Evolutionary conservation across 2,329 filamentous ascomycete species (phyloP), one percentile per base, ranked within the genome.

Genomic region (Immersiporthe knoxdaviesiana): DNA sequence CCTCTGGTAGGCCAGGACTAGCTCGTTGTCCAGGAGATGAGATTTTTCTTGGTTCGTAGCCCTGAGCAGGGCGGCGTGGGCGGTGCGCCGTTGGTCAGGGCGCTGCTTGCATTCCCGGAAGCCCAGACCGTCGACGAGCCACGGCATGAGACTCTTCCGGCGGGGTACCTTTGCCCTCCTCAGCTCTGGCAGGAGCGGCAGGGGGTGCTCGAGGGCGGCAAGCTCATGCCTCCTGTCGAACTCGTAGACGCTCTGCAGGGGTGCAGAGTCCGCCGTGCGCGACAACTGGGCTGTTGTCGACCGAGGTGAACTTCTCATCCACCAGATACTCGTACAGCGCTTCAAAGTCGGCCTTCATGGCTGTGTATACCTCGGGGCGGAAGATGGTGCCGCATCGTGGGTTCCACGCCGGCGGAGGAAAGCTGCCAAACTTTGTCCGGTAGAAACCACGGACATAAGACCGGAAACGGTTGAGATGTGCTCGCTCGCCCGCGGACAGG

Each of bases 401-500:
- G 52, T 83, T 79, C 32, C 80, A 76, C 1, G 80, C 77, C 2
- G 81, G 80, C 0, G 92, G 91, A 0, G 92, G 92, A 78, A 91
- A 95, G 73, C 90, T 90, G 6, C 91, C 91, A 41, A 93, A 84
- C 66, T 89, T 89, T 0, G 85, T 83, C 1, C 87, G 82, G 75
- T 93, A 94, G 74, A 89, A 91, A 0, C 83, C 82, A 35, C 90
- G 83, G 1, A 96, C 78, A 72, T 92, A 92, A 11, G 86, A 84
- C 61, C 92, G 85, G 76, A 95, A 95, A 1, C 87, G 86, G 71
- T 93, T 89, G 0, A 95, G 84, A 74, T 96, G 92, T 3, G 86
- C 83, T 72, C 89, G 83, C 4, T 88, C 85, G 0, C 84, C 86
- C 1, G 83, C 78, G 1, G 88, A 82, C 0, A 94, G 82, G 1